Evolutionary conservation across 169 alveolate genomes (phyloP).

Genomic region (Perkinsus olseni): DNA sequence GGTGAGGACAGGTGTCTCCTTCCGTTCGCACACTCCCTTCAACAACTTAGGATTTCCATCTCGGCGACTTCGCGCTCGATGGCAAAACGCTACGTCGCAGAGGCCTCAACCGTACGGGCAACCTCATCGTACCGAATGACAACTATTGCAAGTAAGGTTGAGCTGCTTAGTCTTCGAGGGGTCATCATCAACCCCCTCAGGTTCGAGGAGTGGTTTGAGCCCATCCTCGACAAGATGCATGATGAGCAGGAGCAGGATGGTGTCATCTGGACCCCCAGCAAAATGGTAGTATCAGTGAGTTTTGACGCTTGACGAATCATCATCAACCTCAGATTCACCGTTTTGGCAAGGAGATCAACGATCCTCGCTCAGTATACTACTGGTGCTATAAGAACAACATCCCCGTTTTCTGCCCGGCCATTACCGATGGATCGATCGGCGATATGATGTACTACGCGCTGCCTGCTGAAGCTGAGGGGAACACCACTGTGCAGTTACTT

Average conservation of each 20-base stretch:
- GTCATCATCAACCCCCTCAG: background rate
- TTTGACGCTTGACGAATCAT: slow-evolving; percentile 7
- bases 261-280: slow-evolving; percentile 71
- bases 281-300: background rate
- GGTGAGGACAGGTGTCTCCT: slow-evolving; percentile 16
- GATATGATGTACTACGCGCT: slow-evolving; percentile 68
- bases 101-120: slow-evolving; percentile 97
- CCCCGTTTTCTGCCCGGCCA: slow-evolving; percentile 98
- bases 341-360: slow-evolving; percentile 90
- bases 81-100: slow-evolving; percentile 83
- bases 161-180: background rate
- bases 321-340: slow-evolving; percentile 51
- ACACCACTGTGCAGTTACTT: slow-evolving; percentile 11
- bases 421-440: slow-evolving; percentile 99
- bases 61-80: slow-evolving; percentile 65
- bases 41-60: slow-evolving; percentile 24
- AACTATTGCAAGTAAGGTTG: slow-evolving; percentile 72
- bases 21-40: background rate
- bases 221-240: slow-evolving; percentile 86
- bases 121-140: slow-evolving; percentile 91
- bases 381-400: slow-evolving; percentile 97
- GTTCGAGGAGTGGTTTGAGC: slow-evolving; percentile 95
- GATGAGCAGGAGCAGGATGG: slow-evolving; percentile 66
- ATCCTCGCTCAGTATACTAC: slow-evolving; percentile 87
- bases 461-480: background rate